Conservation (phyloP, 108 stramenopile species). For the Nitzschia palea region DNA sequence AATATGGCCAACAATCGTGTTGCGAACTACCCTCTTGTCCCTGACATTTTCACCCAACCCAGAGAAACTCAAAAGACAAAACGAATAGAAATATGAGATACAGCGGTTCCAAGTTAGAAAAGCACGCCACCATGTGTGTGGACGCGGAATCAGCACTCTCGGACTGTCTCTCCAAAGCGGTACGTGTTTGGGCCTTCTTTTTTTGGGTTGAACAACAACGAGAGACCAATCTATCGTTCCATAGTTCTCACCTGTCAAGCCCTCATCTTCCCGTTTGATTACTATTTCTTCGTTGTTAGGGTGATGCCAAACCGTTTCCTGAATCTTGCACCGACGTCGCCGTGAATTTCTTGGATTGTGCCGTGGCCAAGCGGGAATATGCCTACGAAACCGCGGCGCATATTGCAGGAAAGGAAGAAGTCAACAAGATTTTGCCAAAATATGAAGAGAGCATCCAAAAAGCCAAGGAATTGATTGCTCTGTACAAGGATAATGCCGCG, state of each 20-base stretch:
- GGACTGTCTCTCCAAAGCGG: constrained; percentile 11
- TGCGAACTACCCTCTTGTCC: too few relatives aligned
- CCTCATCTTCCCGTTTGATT: too few relatives aligned
- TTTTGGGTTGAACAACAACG: too few relatives aligned
- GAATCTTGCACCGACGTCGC: constrained; percentile 27
- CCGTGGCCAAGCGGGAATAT: constrained; percentile 28
- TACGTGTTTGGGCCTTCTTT: constrained; percentile 6
- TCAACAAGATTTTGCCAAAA: constrained; percentile 32
- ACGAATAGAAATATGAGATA: constrained; percentile 10
- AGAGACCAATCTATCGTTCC: too few relatives aligned
- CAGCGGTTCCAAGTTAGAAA: constrained; percentile 17
- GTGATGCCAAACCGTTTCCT: constrained; percentile 19
- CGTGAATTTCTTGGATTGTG: constrained; percentile 35
- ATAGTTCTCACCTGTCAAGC: too few relatives aligned
- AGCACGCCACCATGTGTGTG: constrained; percentile 19
- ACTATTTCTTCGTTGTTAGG: too few relatives aligned
- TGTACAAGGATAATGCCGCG: constrained; percentile 35
- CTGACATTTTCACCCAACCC: too few relatives aligned
- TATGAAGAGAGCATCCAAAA: constrained; percentile 46
- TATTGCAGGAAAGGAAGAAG: constrained; percentile 31
- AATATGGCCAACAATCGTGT: too few relatives aligned
- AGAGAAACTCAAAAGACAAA: too few relatives aligned
- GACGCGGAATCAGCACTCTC: constrained; percentile 15
- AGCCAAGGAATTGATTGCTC: constrained; percentile 32
- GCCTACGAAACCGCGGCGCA: constrained; percentile 26